phyloP scores from a whole-genome alignment of 805 yeast species.

The Metschnikowia corniflorae region DNA sequence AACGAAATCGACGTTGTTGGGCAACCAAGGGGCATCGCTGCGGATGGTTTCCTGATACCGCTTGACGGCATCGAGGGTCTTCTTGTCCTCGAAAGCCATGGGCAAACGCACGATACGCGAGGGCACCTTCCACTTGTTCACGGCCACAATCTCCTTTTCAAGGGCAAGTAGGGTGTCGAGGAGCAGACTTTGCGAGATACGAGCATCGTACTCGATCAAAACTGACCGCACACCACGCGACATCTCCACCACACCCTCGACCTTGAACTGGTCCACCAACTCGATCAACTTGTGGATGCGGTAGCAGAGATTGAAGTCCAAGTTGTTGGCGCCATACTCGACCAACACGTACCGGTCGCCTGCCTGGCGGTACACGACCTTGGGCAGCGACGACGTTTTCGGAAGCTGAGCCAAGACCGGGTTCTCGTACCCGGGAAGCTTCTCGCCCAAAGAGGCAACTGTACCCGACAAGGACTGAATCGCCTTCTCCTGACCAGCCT shows the following conservation, averaged over 20 bases:
- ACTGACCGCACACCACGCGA: slow-evolving; percentile 97
- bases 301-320: slow-evolving; percentile 83
- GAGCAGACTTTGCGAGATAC: slow-evolving; percentile 58
- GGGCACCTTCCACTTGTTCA: slow-evolving; percentile 79
- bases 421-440: slow-evolving; percentile 44
- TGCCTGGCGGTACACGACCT: slow-evolving; percentile 87
- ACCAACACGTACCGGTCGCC: slow-evolving; percentile 92
- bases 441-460: slow-evolving; percentile 29
- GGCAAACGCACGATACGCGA: slow-evolving; percentile 84
- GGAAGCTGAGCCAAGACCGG: slow-evolving; percentile 64
- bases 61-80: slow-evolving; percentile 83
- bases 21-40: slow-evolving; percentile 94
- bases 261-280: slow-evolving; percentile 58
- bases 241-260: slow-evolving; percentile 88
- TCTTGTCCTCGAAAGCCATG: slow-evolving; percentile 92
- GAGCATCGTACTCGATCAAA: slow-evolving; percentile 76
- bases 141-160: slow-evolving; percentile 70
- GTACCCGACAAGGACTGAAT: slow-evolving; percentile 46
- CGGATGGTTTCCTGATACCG: slow-evolving; percentile 93
- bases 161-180: slow-evolving; percentile 64
- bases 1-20: slow-evolving; percentile 94
- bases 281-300: slow-evolving; percentile 80
- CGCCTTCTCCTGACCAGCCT: slow-evolving; percentile 54
- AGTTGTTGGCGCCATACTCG: slow-evolving; percentile 85
- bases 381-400: slow-evolving; percentile 52